These are phyloP conservation scores for Austroboletus eburneus DNA, from an alignment of 768 basidiomycete genomes.

Conservation along the genomic window DNA sequence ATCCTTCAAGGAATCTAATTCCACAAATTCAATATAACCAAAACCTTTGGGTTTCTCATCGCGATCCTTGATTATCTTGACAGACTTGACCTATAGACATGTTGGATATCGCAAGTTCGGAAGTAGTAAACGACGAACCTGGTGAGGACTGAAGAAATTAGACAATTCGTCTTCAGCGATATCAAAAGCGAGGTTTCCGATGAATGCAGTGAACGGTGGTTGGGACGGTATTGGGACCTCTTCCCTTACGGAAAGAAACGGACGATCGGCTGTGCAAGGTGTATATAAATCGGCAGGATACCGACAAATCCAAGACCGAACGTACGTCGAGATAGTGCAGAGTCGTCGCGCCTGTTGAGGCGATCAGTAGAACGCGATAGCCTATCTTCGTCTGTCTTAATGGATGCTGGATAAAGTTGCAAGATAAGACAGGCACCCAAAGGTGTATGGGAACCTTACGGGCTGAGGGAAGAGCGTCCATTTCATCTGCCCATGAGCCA, in stretches of 20 bases:
- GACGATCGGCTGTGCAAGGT: constrained; percentile 49
- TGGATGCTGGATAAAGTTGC: constrained; percentile 49
- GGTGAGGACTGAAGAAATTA: constrained; percentile 66
- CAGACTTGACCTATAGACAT: constrained; percentile 58
- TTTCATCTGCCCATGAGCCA: constrained; percentile 99
- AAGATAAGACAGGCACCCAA: constrained; percentile 10
- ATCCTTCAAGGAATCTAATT: constrained; percentile 79
- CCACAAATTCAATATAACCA: constrained; percentile 95
- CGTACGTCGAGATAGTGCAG: constrained; percentile 58
- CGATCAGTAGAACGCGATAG: constrained; percentile 47
- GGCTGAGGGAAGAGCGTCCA: constrained; percentile 88
- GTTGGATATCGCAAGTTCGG: background rate
- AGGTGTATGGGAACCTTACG: constrained; percentile 54
- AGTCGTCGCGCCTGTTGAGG: constrained; percentile 61
- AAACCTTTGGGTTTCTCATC: constrained; percentile 98
- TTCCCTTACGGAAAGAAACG: constrained; percentile 62
- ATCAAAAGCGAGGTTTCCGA: constrained; percentile 95
- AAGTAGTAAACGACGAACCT: constrained; percentile 38
- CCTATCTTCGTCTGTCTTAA: constrained; percentile 64
- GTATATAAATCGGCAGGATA: constrained; percentile 10
- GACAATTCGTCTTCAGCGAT: constrained; percentile 79
- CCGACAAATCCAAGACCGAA: constrained; percentile 7
- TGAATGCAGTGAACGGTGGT: constrained; percentile 94
- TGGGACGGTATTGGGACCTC: constrained; percentile 94
- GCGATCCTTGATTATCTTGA: constrained; percentile 90